A percentile compares a stretch with the other conserved stretches of the same genome.
Conservation (phyloP, 2,329 filamentous ascomycete species). For the Claviceps capensis region DNA sequence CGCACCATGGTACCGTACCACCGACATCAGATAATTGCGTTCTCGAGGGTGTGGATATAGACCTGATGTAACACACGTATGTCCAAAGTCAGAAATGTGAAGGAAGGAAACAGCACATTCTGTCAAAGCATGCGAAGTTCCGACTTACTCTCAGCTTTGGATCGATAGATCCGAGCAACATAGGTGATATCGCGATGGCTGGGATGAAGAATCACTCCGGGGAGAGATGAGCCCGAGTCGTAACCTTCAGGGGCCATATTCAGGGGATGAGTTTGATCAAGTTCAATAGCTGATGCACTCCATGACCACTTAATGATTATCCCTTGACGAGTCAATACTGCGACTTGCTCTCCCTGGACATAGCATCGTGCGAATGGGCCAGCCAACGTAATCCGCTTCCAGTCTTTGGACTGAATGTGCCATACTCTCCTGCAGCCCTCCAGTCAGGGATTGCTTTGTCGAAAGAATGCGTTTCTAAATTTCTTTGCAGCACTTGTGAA, state of each 20-base stretch:
- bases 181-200: not conserved
- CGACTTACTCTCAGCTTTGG: not conserved
- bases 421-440: conserved; percentile 9
- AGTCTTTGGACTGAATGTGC: conserved; percentile 9
- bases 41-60: not conserved
- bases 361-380: conserved; percentile 7
- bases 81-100: not conserved
- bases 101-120: not conserved
- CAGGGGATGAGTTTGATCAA: conserved; percentile 5
- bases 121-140: not conserved
- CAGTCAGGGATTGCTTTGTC: not conserved
- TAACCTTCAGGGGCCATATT: not conserved
- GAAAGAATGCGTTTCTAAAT: not conserved
- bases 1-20: conserved; percentile 1
- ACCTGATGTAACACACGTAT: not conserved
- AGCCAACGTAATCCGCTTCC: conserved; percentile 11
- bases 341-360: conserved; percentile 9
- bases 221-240: not conserved
- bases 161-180: not conserved
- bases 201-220: conserved; percentile 5
- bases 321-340: conserved; percentile 10
- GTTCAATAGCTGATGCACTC: conserved; percentile 8
- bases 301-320: conserved; percentile 13
- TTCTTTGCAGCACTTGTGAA: not conserved
- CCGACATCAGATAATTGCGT: not conserved